A percentile compares a stretch with the other conserved stretches of the same genome.
These are phyloP conservation scores for Fusarium siculi DNA, from an alignment of 2,329 filamentous ascomycete species.

Conservation along the genomic window DNA sequence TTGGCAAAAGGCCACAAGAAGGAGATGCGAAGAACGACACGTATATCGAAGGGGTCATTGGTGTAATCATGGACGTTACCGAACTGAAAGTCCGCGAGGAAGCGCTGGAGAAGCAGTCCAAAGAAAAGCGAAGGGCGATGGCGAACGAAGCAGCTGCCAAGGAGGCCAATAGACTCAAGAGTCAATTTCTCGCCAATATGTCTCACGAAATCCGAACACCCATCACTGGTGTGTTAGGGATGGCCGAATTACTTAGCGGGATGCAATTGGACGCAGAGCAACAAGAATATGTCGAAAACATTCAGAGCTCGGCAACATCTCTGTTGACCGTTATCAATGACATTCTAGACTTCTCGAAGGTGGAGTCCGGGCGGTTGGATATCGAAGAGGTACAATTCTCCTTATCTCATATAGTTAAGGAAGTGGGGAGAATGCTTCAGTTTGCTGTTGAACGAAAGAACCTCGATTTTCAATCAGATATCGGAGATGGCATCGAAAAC, in stretches of 20 bases:
- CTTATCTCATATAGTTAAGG: conserved; percentile 76
- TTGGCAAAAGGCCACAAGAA: conserved; percentile 65
- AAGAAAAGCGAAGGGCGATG: conserved; percentile 75
- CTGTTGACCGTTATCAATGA: conserved; percentile 90
- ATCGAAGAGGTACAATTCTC: conserved; percentile 86
- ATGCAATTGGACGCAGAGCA: conserved; percentile 76
- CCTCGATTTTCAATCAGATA: conserved; percentile 74
- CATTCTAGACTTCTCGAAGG: conserved; percentile 89
- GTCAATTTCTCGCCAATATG: conserved; percentile 83
- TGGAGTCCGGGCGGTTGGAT: conserved; percentile 80
- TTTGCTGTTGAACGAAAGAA: conserved; percentile 86
- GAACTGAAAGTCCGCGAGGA: conserved; percentile 63
- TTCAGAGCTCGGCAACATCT: conserved; percentile 82
- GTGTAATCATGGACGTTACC: conserved; percentile 83
- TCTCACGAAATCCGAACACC: conserved; percentile 83
- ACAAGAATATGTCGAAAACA: conserved; percentile 79
- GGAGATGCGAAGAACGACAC: conserved; percentile 57
- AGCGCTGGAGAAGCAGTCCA: conserved; percentile 70
- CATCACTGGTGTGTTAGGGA: conserved; percentile 83
- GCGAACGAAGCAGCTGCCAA: conserved; percentile 83
- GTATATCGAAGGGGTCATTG: conserved; percentile 77
- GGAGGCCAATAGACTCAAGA: conserved; percentile 83
- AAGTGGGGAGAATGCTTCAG: conserved; percentile 87
- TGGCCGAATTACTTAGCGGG: conserved; percentile 79
- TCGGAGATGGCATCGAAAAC: conserved; percentile 69